Base-by-base conservation (phyloP, 1,284 basidiomycete species). In the Sutorius eximius region DNA sequence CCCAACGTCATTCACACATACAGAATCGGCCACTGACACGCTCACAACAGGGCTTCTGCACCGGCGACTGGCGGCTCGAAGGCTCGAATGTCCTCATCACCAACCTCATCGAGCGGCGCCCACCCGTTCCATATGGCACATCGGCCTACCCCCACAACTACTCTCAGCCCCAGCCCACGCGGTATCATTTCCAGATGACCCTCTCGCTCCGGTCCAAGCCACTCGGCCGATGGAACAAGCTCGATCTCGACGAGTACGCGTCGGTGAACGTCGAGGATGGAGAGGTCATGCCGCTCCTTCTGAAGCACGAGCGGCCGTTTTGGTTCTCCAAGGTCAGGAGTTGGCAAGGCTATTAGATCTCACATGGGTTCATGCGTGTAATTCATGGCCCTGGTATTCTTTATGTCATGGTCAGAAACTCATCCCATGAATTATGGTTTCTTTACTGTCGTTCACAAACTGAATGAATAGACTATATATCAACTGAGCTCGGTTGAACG, bases 251-350 rank as follows among this genome's bases (percentile, higher is more conserved):
- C 44, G 78, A 80, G 13, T 96, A 96, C 69, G 80, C 87, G 55
- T 87, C 86, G 0, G 81, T 94, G 32, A 83, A 91, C 58, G 66
- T 89, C 27, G 82, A 81, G 43, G 91, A 82, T 20, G 93, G 91
- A 2, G 93, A 95, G 70, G 76, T 82, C 13, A 71, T 82, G 20
- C 83, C 87, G 18, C 75, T 96, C 44, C 78, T 82, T 9, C 75
- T 95, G 62, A 91, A 89, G 68, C 86, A 95, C 64, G 91, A 94
- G 69, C 80, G 91, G 57, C 85, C 93, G 24, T 97, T 93, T 70
- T 94, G 91, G 85, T 97, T 97, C 72, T 95, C 93, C 41, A 93
- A 91, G 73, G 89, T 92, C 51, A 77, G 77, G 60, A 89, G 87
- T 46, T 82, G 78, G 64, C 58, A 63, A 22, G 64, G 62, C 27